Base-by-base conservation (phyloP, 495 filamentous ascomycete genomes). In the Penicillium flavigenum region DNA sequence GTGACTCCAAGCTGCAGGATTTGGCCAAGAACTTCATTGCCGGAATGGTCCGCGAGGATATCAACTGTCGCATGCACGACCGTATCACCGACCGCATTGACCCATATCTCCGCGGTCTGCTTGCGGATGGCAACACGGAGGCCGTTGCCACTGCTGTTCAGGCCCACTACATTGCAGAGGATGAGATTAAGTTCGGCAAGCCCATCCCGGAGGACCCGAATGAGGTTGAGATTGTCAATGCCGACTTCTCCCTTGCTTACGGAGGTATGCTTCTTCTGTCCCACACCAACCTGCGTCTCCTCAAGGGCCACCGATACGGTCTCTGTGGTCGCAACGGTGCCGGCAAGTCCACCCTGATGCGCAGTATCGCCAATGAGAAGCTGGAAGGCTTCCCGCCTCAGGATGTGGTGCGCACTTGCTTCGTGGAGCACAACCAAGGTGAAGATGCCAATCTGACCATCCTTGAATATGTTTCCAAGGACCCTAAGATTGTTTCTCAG, bases 271-370 rank as follows among this genome's bases (percentile, higher is more conserved):
- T 99, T 60, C 79, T 99, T 62, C 84, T 99, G 19, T 96, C 89
- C 14, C 94, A 98, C 77, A 98, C 94, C 52, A 98, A 97, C 66
- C 83, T 99, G 6, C 88, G 89, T 24, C 84, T 99, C 12, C 80
- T 96, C 58, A 96, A 96, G 77, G 94, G 94, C 58, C 94, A 98
- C 73, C 87, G 94, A 20, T 99, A 99, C 66, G 94, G 94, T 69
- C 88, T 99, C 19, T 96, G 91, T 62, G 94, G 94, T 61, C 86
- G 94, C 61, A 99, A 99, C 67, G 94, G 94, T 72, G 92, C 92
- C 47, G 94, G 94, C 60, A 99, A 99, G 78, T 98, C 94, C 17
- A 99, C 94, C 12, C 82, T 99, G 50, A 98, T 99, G 94, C 89
- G 88, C 65, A 91, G 88, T 71, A 99, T 99, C 58, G 91, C 94